phyloP scores from a whole-genome alignment of 169 alveolate species.

The Plasmodium ovale region DNA sequence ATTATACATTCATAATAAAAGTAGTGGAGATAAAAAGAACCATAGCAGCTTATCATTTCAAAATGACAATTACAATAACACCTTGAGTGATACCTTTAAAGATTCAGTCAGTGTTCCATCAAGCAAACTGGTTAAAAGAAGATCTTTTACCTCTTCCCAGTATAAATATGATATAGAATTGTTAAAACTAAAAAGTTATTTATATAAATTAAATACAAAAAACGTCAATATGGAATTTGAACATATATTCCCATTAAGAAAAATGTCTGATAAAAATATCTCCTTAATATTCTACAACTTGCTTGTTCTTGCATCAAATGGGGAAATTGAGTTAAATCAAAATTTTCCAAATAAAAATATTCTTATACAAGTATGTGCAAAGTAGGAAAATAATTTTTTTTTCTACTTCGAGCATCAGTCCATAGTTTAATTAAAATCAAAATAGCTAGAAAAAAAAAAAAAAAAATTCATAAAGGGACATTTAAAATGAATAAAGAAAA shows the following conservation, averaged over 20 bases:
- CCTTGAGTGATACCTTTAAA: constrained; percentile 56
- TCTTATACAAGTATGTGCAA: constrained; percentile 38
- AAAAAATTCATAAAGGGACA: neutral
- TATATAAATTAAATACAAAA: constrained; percentile 32
- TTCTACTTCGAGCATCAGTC: neutral
- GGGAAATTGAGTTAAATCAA: constrained; percentile 48
- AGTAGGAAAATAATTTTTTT: constrained; percentile 2
- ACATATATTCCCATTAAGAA: constrained; percentile 28
- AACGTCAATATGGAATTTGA: constrained; percentile 36
- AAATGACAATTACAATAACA: neutral
- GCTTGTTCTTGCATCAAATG: constrained; percentile 73
- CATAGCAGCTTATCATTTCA: neutral
- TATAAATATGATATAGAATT: constrained; percentile 64
- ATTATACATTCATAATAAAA: neutral
- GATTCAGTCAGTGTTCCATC: constrained; percentile 74
- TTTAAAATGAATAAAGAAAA: neutral
- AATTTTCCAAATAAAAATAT: constrained; percentile 47
- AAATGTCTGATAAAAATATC: constrained; percentile 36
- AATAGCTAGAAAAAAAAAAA: too few species aligned
- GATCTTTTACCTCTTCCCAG: constrained; percentile 51
- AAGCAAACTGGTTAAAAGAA: constrained; percentile 47
- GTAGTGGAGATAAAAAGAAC: neutral
- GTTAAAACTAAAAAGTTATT: constrained; percentile 46
- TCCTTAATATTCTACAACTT: constrained; percentile 55
- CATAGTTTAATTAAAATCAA: neutral